Conservation (phyloP, 2,329 filamentous ascomycete species). For the Madurella fahalii region DNA sequence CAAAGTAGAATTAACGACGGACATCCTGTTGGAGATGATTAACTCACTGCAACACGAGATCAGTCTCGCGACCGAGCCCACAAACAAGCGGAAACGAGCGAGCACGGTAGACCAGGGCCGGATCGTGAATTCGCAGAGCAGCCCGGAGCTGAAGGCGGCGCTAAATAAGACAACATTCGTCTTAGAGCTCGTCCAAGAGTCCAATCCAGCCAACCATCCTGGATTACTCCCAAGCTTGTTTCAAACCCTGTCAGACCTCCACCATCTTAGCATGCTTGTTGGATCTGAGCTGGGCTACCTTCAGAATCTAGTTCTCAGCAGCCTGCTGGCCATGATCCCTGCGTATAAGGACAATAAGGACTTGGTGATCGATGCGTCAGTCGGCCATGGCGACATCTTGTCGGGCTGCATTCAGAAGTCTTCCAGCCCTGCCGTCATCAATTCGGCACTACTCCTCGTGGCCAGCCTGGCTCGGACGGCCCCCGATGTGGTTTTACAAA, state of each 20-base stretch:
- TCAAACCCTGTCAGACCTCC: constrained; percentile 77
- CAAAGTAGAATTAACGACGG: constrained; percentile 67
- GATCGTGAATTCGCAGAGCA: constrained; percentile 57
- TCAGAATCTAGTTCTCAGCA: constrained; percentile 77
- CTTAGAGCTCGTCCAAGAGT: constrained; percentile 80
- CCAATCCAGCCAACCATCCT: constrained; percentile 68
- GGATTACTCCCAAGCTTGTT: constrained; percentile 78
- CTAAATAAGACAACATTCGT: constrained; percentile 80
- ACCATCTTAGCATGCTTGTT: constrained; percentile 75
- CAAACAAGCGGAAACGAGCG: constrained; percentile 74
- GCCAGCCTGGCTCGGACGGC: constrained; percentile 81
- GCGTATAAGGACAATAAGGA: constrained; percentile 60
- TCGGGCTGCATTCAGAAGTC: constrained; percentile 93
- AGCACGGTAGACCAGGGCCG: constrained; percentile 66
- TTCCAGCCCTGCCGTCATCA: constrained; percentile 88
- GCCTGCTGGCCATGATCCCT: constrained; percentile 78
- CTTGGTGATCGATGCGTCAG: constrained; percentile 69
- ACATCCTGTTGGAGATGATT: constrained; percentile 68
- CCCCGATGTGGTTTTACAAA: constrained; percentile 88
- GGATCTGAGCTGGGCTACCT: constrained; percentile 87
- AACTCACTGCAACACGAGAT: constrained; percentile 69
- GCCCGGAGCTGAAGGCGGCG: constrained; percentile 61
- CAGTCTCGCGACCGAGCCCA: constrained; percentile 66
- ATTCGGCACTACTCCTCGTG: constrained; percentile 81
- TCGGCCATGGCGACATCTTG: constrained; percentile 82